Conservation (phyloP, 2,329 filamentous ascomycete genomes). For the Xylariomycetidae sp. region DNA sequence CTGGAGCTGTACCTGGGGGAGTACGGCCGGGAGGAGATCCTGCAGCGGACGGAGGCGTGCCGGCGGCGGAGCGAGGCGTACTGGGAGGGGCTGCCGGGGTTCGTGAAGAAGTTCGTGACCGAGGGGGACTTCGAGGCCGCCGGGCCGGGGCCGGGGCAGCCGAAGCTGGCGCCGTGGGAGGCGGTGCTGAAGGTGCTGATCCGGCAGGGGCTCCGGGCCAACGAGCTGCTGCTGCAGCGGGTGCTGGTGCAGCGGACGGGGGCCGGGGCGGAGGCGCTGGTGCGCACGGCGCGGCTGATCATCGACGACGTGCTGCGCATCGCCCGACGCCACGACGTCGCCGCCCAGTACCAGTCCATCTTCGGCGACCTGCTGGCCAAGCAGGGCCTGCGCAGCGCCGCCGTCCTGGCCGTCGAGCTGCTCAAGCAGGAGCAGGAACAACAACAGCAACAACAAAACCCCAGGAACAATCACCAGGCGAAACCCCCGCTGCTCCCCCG, state of each 20-base stretch:
- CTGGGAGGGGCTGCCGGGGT: slow-evolving; percentile 20
- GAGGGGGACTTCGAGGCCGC: slow-evolving; percentile 12
- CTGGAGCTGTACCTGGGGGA: slow-evolving; percentile 27
- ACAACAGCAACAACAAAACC: not conserved
- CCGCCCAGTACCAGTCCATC: slow-evolving; percentile 21
- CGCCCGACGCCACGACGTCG: slow-evolving; percentile 25
- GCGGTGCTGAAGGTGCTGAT: slow-evolving; percentile 19
- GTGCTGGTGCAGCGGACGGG: slow-evolving; percentile 29
- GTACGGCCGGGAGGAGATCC: slow-evolving; percentile 26
- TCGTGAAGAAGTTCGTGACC: slow-evolving; percentile 17
- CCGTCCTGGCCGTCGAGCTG: slow-evolving; percentile 30
- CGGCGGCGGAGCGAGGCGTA: slow-evolving; percentile 16
- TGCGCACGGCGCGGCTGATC: slow-evolving; percentile 23
- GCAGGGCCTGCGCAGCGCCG: slow-evolving; percentile 28
- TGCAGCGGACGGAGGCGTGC: slow-evolving; percentile 19
- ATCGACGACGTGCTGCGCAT: slow-evolving; percentile 27
- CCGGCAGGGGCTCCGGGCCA: slow-evolving; percentile 17
- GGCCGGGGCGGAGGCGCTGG: slow-evolving; percentile 25
- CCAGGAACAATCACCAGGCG: slow-evolving; percentile 20
- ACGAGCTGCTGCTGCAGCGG: slow-evolving; percentile 28
- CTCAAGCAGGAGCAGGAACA: slow-evolving; percentile 29
- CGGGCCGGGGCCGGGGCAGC: not conserved
- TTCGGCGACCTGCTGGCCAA: slow-evolving; percentile 24
- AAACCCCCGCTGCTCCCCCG: slow-evolving; percentile 27
- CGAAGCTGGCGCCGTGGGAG: slow-evolving; percentile 16